Conservation (phyloP, 345 rosid genomes). For the Hypericum androsaemum region DNA sequence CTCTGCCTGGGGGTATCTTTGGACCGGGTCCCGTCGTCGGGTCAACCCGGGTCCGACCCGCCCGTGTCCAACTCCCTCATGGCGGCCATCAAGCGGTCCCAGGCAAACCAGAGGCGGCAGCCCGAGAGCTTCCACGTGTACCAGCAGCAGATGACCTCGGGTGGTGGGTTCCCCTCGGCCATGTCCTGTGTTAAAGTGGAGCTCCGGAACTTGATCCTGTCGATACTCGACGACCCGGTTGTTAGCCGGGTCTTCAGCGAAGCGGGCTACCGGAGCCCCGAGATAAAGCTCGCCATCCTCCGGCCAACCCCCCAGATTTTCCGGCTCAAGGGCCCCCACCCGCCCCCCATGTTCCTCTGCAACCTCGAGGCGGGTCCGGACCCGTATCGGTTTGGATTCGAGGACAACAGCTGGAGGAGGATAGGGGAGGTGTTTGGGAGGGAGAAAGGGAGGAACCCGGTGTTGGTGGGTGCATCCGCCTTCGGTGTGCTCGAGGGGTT, state of each 20-base stretch:
- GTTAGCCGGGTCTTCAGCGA: constrained; percentile 85
- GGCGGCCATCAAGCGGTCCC: constrained; percentile 96
- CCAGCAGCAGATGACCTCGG: constrained; percentile 58
- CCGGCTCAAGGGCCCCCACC: constrained; percentile 40
- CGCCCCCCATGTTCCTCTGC: constrained; percentile 54
- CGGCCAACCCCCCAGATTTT: constrained; percentile 67
- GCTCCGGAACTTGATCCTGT: constrained; percentile 59
- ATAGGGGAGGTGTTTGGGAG: constrained; percentile 43
- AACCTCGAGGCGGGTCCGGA: constrained; percentile 31
- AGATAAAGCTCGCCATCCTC: constrained; percentile 65
- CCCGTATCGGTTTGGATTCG: constrained; percentile 32
- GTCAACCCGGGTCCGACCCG: constrained; percentile 45
- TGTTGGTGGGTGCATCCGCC: constrained; percentile 60
- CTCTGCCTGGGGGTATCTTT: constrained; percentile 74
- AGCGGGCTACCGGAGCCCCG: constrained; percentile 83
- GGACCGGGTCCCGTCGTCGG: constrained; percentile 72
- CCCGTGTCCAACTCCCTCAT: constrained; percentile 85
- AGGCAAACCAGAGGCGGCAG: constrained; percentile 77
- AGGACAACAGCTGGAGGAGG: constrained; percentile 43
- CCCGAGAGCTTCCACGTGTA: constrained; percentile 78
- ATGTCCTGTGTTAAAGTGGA: constrained; percentile 52
- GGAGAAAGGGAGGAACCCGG: constrained; percentile 54
- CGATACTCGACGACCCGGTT: constrained; percentile 86
- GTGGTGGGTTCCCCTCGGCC: constrained; percentile 34
- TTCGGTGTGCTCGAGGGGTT: constrained; percentile 39